phyloP scores from a whole-genome alignment of 1,284 basidiomycete species.

The Malassezia cuniculi region DNA sequence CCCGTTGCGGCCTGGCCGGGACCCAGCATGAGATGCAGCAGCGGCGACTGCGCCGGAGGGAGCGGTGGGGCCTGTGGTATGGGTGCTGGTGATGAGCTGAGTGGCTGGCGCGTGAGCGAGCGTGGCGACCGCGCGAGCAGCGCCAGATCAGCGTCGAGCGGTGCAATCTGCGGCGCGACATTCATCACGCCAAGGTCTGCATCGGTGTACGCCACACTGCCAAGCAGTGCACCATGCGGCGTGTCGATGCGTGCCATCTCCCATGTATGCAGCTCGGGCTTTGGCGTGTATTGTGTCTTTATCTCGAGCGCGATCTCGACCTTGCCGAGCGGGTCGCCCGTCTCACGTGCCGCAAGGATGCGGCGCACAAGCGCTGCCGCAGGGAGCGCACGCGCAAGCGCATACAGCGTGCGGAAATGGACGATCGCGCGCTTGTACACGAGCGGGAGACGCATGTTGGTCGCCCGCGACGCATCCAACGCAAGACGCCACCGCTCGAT shows the following conservation, averaged over 20 bases:
- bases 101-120: background rate
- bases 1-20: slow-evolving; percentile 1
- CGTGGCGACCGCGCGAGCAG: background rate
- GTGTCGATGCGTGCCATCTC: slow-evolving; percentile 4
- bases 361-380: background rate
- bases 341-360: background rate
- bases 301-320: slow-evolving; percentile 6
- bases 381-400: slow-evolving; percentile 9
- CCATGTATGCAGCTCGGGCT: slow-evolving; percentile 2
- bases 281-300: background rate
- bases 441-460: slow-evolving; percentile 5
- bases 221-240: slow-evolving; percentile 4
- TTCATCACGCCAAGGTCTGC: too few species aligned
- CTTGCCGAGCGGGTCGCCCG: background rate
- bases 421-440: slow-evolving; percentile 15
- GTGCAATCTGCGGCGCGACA: too few species aligned
- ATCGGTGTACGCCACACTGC: slow-evolving; percentile 4
- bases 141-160: background rate
- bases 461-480: background rate
- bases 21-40: background rate
- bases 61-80: too few species aligned
- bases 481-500: slow-evolving; percentile 12
- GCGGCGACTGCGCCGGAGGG: background rate
- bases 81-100: background rate
- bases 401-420: slow-evolving; percentile 13